Percentiles rank a stretch among this genome's conserved stretches.
phyloP scores from a whole-genome alignment of 2,329 filamentous ascomycete species.

The Herpotrichia juniperi region DNA sequence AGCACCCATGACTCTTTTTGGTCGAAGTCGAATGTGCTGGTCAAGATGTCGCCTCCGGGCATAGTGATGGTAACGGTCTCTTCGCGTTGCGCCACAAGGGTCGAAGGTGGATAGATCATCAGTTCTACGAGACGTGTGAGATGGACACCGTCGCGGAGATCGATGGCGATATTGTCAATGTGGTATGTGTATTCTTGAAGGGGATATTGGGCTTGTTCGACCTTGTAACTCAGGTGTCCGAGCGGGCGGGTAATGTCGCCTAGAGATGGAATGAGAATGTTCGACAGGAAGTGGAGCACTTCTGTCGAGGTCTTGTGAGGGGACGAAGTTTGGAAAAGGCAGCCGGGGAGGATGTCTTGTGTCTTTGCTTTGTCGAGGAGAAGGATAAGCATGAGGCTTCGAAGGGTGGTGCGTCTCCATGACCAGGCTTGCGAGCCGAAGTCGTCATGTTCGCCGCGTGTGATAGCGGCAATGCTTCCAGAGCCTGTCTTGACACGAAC shows the following conservation, averaged over 20 bases:
- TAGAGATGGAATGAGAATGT: conserved; percentile 62
- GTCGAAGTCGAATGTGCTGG: conserved; percentile 38
- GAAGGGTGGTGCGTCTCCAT: conserved; percentile 62
- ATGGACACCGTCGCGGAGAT: conserved; percentile 66
- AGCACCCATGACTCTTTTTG: conserved; percentile 53
- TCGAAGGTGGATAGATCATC: conserved; percentile 54
- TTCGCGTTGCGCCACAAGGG: conserved; percentile 34
- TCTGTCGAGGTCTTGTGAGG: conserved; percentile 61
- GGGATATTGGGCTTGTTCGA: conserved; percentile 60
- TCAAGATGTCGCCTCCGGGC: conserved; percentile 52
- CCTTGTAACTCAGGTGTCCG: conserved; percentile 62
- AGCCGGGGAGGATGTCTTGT: conserved; percentile 42
- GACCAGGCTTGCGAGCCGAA: conserved; percentile 53
- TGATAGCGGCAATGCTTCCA: conserved; percentile 47
- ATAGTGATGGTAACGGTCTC: conserved; percentile 53
- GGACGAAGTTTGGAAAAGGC: conserved; percentile 60
- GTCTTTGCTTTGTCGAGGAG: conserved; percentile 63
- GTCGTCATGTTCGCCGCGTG: conserved; percentile 44
- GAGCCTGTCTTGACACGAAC: conserved; percentile 44
- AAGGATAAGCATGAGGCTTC: conserved; percentile 65
- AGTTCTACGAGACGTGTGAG: conserved; percentile 66
- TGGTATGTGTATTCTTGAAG: conserved; percentile 65
- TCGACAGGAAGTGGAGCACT: conserved; percentile 58
- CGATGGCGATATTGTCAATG: conserved; percentile 66
- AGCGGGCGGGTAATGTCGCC: conserved; percentile 64